These are phyloP conservation scores for Aspergillus indologenus DNA, from an alignment of 495 filamentous ascomycete species.

Conservation along the genomic window DNA sequence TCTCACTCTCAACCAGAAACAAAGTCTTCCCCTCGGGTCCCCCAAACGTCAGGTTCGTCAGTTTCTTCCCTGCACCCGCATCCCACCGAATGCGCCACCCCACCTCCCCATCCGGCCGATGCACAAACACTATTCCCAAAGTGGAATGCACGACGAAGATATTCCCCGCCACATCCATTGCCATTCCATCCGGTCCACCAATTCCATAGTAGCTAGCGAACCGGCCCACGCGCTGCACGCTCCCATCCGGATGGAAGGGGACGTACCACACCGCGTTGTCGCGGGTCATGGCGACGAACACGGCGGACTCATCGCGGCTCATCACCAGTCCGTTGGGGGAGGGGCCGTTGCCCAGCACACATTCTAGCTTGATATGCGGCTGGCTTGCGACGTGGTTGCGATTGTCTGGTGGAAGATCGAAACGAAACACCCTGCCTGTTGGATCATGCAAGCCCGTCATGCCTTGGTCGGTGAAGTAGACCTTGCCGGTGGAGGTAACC, in stretches of 20 bases:
- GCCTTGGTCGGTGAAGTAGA: slow-evolving; percentile 15
- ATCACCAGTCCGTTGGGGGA: slow-evolving; percentile 4
- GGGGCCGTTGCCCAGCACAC: slow-evolving; percentile 3
- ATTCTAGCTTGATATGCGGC: not conserved
- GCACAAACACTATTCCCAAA: slow-evolving; percentile 10
- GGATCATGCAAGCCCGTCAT: slow-evolving; percentile 11
- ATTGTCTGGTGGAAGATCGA: not conserved
- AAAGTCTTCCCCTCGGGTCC: not conserved
- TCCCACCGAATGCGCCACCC: not conserved
- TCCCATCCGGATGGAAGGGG: slow-evolving; percentile 4
- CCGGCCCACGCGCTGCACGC: slow-evolving; percentile 9
- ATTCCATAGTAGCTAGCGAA: slow-evolving; percentile 15
- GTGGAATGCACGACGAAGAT: slow-evolving; percentile 13
- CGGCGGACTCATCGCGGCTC: not conserved
- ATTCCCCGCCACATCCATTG: slow-evolving; percentile 9
- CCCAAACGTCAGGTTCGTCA: slow-evolving; percentile 10
- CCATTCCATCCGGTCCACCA: slow-evolving; percentile 12
- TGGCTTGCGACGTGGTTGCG: too few species aligned
- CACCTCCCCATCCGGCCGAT: slow-evolving; percentile 9
- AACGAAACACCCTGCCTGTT: not conserved
- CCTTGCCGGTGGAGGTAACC: not conserved
- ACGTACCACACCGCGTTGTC: slow-evolving; percentile 6
- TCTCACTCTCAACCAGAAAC: slow-evolving; percentile 13
- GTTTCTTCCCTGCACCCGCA: not conserved
- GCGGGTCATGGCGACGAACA: slow-evolving; percentile 7